Base-by-base conservation (phyloP, 805 yeast genomes). In the Hanseniaspora singularis region DNA sequence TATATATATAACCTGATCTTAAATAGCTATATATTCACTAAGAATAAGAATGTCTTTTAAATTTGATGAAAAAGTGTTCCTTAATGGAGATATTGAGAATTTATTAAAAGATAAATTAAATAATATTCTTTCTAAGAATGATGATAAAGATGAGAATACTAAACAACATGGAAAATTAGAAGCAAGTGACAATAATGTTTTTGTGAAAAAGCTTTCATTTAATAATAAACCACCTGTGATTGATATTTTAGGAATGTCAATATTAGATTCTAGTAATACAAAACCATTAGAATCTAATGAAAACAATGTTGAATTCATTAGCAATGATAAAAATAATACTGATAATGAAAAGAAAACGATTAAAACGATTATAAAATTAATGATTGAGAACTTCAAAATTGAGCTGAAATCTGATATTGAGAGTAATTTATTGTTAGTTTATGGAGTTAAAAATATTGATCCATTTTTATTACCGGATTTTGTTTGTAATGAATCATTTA, bases 331-430 rank as follows among this genome's bases (percentile, higher is more conserved):
- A 40, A 62, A 60, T 49, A 51, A 59, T 18, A 60, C 59, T 44
- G 59, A 64, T 11, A 55, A 57, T 28, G 58, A 65, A 8, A 31
- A 36, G 18, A 40, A 40, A 22, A 44, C 61, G 19, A 54, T 62
- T 2, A 63, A 63, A 43, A 61, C 64, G 1, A 61, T 63, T 12
- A 57, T 64, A 44, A 63, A 63, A 46, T 52, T 63, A 2, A 52
- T 62, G 3, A 57, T 62, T 41, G 54, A 55, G 38, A 58, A 60
- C 43, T 64, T 63, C 3, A 57, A 54, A 51, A 45, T 63, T 8
- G 62, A 60, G 47, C 54, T 63, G 24, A 58, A 56, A 36, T 61
- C 67, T 2, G 60, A 59, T 18, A 60, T 63, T 24, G 67, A 63
- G 39, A 57, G 65, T 14, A 63, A 63, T 46, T 50, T 59, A 42